Evolutionary conservation across 2,329 filamentous ascomycete genomes (phyloP), one percentile per base, ranked within the genome.

Genomic region (Trichoderma brevicompactum): DNA sequence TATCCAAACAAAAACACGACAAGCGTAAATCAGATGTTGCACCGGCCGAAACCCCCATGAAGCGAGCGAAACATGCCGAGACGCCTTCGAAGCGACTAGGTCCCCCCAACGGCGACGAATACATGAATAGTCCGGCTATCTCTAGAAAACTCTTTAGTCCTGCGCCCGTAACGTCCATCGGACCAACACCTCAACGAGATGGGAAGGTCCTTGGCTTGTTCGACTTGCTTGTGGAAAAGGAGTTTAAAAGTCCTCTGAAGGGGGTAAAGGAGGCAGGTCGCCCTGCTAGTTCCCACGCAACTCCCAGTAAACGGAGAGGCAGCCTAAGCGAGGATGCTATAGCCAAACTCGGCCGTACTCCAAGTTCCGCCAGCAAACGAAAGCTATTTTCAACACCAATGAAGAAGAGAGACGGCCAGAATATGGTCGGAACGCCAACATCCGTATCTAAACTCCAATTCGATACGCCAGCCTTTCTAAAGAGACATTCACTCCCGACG

Each of bases 121-220:
- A 81, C 56, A 80, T 81, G 71, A 79, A 80, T 49, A 88, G 87
- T 1, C 87, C 88, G 1, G 83, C 83, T 1, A 79, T 83, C 49
- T 80, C 83, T 43, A 81, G 86, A 36, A 86, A 83, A 65, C 79
- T 89, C 6, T 89, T 89, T 72, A 87, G 85, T 65, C 85, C 87
- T 1, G 77, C 77, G 0, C 80, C 83, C 10, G 85, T 86, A 2
- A 87, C 85, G 5, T 85, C 83, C 0, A 85, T 95, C 67, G 91
- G 90, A 2, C 92, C 92, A 1, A 95, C 92, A 12, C 92, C 92
- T 3, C 92, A 94, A 72, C 87, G 88, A 67, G 90, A 94, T 74
- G 92, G 92, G 34, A 86, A 86, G 19, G 88, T 93, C 1, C 81
- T 95, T 2, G 91, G 92, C 5, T 78, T 95, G 17, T 95, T 95